Percentiles rank a stretch among this genome's conserved stretches.
Evolutionary conservation across 2,329 filamentous ascomycete species (phyloP).

Genomic region (Pyricularia sp.): DNA sequence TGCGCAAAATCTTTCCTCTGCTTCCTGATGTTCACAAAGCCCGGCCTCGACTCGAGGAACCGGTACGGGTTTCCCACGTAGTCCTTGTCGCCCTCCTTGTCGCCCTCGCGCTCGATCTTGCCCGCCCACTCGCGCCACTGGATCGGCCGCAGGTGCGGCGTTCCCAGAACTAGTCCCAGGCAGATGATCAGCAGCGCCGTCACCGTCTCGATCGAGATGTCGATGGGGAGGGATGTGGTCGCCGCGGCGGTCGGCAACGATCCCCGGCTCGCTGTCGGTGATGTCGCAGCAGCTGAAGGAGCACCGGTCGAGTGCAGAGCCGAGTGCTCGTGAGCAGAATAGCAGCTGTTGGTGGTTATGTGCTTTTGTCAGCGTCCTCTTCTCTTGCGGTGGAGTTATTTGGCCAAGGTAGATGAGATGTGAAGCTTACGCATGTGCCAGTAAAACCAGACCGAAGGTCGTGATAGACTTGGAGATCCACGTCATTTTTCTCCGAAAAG

Average conservation of each 20-base stretch:
- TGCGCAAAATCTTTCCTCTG: constrained; percentile 69
- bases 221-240: constrained; percentile 56
- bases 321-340: constrained; percentile 91
- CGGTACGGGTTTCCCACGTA: constrained; percentile 71
- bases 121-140: constrained; percentile 75
- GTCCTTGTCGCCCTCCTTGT: constrained; percentile 52
- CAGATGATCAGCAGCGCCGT: constrained; percentile 72
- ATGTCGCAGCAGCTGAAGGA: constrained; percentile 24
- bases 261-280: constrained; percentile 15
- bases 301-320: constrained; percentile 54
- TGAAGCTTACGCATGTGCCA: constrained; percentile 72
- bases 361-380: not conserved
- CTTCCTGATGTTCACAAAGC: constrained; percentile 82
- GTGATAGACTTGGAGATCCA: constrained; percentile 64
- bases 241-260: constrained; percentile 32
- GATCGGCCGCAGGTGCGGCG: constrained; percentile 74
- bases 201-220: constrained; percentile 83
- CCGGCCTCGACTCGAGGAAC: constrained; percentile 67
- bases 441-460: constrained; percentile 64
- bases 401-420: not conserved
- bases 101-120: constrained; percentile 66
- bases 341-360: constrained; percentile 57
- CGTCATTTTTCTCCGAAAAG: constrained; percentile 42
- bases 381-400: not conserved
- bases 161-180: constrained; percentile 69